Conservation (phyloP, 2,329 filamentous ascomycete species). For the Trichoderma simmonsii region DNA sequence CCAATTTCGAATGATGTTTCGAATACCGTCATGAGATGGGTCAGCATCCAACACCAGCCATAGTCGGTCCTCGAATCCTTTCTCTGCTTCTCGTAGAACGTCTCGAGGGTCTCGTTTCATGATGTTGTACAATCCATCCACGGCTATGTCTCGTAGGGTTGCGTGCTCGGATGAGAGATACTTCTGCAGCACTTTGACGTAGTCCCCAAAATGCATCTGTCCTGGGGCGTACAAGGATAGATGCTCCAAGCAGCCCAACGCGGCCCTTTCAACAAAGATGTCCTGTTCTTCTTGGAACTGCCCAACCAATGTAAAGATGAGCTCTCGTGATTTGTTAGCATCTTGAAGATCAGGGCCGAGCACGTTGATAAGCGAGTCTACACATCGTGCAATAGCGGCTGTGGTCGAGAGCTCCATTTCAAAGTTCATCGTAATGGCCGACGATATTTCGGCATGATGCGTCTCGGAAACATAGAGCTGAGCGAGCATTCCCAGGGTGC, state of each 20-base stretch:
- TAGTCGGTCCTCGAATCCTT: conserved; percentile 82
- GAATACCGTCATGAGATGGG: conserved; percentile 75
- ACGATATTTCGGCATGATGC: conserved; percentile 80
- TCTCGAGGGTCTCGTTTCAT: conserved; percentile 90
- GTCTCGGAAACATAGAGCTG: conserved; percentile 90
- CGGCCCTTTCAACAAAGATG: conserved; percentile 67
- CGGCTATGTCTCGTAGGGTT: conserved; percentile 72
- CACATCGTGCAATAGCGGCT: conserved; percentile 78
- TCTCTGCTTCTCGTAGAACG: conserved; percentile 71
- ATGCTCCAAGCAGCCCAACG: conserved; percentile 82
- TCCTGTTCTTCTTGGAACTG: conserved; percentile 78
- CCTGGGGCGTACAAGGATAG: conserved; percentile 87
- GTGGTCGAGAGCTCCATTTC: conserved; percentile 81
- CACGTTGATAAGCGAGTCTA: conserved; percentile 96
- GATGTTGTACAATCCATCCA: conserved; percentile 86
- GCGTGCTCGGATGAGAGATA: conserved; percentile 68
- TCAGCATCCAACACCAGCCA: conserved; percentile 83
- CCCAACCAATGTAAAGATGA: conserved; percentile 81
- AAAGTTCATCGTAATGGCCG: conserved; percentile 81
- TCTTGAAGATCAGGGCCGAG: conserved; percentile 94
- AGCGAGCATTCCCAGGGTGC: conserved; percentile 87
- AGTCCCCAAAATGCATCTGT: conserved; percentile 77
- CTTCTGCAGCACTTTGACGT: conserved; percentile 77
- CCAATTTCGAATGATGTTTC: conserved; percentile 89
- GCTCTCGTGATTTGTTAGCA: conserved; percentile 82